A percentile compares a stretch with the other conserved stretches of the same genome.
Conservation (phyloP, 495 filamentous ascomycete genomes). For the Aspergillus diversus region DNA sequence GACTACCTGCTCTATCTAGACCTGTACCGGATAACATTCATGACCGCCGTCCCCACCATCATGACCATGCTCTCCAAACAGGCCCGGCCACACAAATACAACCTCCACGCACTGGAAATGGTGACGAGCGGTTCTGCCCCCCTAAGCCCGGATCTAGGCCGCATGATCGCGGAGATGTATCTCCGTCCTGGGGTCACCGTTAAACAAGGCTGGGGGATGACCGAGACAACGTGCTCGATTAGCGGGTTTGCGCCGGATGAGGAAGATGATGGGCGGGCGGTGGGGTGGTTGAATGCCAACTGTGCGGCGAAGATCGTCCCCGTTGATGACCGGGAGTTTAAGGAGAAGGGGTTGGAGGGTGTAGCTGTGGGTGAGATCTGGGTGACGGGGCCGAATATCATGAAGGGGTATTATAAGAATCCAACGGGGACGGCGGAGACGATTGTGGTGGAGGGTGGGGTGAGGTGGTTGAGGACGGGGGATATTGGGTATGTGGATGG, state of each 20-base stretch:
- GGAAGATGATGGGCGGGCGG: conserved; percentile 10
- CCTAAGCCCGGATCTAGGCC: conserved; percentile 14
- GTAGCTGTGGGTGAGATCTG: conserved; percentile 14
- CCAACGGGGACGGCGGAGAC: conserved; percentile 8
- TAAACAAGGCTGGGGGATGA: conserved; percentile 18
- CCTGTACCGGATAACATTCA: conserved; percentile 18
- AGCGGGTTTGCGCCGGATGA: conserved; percentile 13
- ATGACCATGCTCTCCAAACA: conserved; percentile 13
- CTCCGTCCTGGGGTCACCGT: conserved; percentile 13
- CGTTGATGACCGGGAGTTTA: conserved; percentile 11
- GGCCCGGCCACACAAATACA: neutral
- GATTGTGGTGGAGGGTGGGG: conserved; percentile 7
- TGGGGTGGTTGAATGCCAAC: conserved; percentile 19
- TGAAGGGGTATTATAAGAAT: conserved; percentile 16
- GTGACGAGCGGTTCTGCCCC: conserved; percentile 16
- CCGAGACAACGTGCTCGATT: conserved; percentile 17
- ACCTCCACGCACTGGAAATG: conserved; percentile 12
- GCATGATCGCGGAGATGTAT: conserved; percentile 10
- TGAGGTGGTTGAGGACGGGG: conserved; percentile 13
- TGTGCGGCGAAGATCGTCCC: conserved; percentile 10
- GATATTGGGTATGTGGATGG: conserved; percentile 19
- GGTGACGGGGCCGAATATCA: conserved; percentile 18
- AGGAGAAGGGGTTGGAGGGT: neutral
- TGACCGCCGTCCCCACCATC: conserved; percentile 13
- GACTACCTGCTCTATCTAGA: conserved; percentile 16